These are phyloP conservation scores for Salix suchowensis DNA, from an alignment of 345 rosid genomes.

Conservation along the genomic window DNA sequence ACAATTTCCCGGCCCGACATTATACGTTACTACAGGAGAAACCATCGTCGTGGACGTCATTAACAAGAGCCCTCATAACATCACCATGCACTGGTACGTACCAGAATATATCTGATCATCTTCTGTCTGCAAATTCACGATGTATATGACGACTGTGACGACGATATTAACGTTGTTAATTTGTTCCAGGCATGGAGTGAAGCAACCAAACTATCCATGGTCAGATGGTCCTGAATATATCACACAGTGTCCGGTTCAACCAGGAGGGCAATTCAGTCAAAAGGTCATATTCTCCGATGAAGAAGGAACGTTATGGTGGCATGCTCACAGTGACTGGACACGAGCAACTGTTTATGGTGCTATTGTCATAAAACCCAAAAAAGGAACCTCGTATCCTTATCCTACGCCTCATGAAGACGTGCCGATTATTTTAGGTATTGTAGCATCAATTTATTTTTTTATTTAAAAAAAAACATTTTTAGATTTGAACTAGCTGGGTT, in stretches of 20 bases:
- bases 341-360: slow-evolving; percentile 38
- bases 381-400: slow-evolving; percentile 18
- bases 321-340: slow-evolving; percentile 41
- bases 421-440: slow-evolving; percentile 10
- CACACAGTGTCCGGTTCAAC: slow-evolving; percentile 41
- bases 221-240: slow-evolving; percentile 42
- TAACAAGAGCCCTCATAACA: slow-evolving; percentile 20
- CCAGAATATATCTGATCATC: background rate
- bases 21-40: slow-evolving; percentile 19
- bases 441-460: background rate
- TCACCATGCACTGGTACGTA: slow-evolving; percentile 33
- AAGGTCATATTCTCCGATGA: slow-evolving; percentile 17
- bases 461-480: background rate
- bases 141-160: too few species aligned
- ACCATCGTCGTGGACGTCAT: slow-evolving; percentile 25
- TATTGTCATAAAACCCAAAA: slow-evolving; percentile 18
- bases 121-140: background rate
- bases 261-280: slow-evolving; percentile 19
- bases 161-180: too few species aligned
- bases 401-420: slow-evolving; percentile 15
- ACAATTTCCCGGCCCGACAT: slow-evolving; percentile 28
- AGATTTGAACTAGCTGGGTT: too few species aligned
- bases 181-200: slow-evolving; percentile 36
- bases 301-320: slow-evolving; percentile 46
- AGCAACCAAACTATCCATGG: slow-evolving; percentile 38